phyloP scores from a whole-genome alignment of 208 protist genomes.

The Trypanosoma melophagium region DNA sequence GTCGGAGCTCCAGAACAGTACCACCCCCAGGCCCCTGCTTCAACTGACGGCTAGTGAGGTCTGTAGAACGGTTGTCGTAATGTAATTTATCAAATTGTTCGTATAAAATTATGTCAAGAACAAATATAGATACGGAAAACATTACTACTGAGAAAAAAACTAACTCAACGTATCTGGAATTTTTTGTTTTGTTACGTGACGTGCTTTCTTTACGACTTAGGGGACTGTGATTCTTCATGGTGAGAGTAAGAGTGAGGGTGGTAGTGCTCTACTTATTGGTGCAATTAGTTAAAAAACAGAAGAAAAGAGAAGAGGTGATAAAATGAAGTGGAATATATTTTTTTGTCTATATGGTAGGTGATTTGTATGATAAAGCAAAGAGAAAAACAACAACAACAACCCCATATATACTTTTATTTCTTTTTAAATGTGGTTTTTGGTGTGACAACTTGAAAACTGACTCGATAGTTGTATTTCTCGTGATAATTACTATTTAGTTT shows the following conservation, averaged over 20 bases:
- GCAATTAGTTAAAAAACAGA: constrained; percentile 6
- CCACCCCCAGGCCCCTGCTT: constrained; percentile 8
- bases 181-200: neutral
- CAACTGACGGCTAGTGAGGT: neutral
- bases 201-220: too few relatives aligned
- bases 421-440: too few relatives aligned
- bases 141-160: neutral
- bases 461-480: too few relatives aligned
- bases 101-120: neutral
- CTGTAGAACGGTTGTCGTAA: neutral
- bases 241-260: too few relatives aligned
- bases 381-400: too few relatives aligned
- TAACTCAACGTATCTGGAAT: neutral
- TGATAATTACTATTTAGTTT: too few relatives aligned
- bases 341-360: neutral
- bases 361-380: too few relatives aligned
- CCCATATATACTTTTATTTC: too few relatives aligned
- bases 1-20: neutral
- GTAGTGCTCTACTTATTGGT: too few relatives aligned
- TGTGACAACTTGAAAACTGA: too few relatives aligned
- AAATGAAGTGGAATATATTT: constrained; percentile 1
- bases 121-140: neutral
- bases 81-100: too few relatives aligned
- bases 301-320: constrained; percentile 10
- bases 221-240: too few relatives aligned